These are phyloP conservation scores for Diaporthe sp. DNA, from an alignment of 2,329 filamentous ascomycete species.

Conservation along the genomic window DNA sequence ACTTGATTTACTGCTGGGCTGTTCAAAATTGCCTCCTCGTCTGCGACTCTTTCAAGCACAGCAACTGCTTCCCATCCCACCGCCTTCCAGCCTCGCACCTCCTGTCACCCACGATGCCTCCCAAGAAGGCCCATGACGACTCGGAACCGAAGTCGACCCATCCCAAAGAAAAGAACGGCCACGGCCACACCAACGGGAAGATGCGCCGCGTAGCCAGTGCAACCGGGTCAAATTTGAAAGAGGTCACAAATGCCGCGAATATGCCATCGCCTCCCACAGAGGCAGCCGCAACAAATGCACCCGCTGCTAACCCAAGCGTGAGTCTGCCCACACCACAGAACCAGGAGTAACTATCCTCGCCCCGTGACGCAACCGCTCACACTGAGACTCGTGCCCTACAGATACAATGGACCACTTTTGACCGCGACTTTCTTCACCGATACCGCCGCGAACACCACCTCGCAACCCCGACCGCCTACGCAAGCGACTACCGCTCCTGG, in stretches of 20 bases:
- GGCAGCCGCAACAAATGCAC: constrained; percentile 43
- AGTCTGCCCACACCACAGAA: background rate
- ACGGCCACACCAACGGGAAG: constrained; percentile 62
- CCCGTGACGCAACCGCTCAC: constrained; percentile 41
- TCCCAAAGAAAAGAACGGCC: constrained; percentile 61
- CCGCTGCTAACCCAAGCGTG: constrained; percentile 39
- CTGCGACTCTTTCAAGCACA: background rate
- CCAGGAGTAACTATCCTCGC: background rate
- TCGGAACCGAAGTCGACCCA: constrained; percentile 57
- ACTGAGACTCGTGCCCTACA: constrained; percentile 46
- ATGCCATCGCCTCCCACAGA: constrained; percentile 46
- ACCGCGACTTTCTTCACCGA: constrained; percentile 76
- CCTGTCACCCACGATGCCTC: constrained; percentile 54
- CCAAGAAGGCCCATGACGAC: constrained; percentile 58
- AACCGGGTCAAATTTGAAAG: constrained; percentile 62
- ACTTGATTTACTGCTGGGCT: background rate
- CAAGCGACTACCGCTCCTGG: constrained; percentile 72
- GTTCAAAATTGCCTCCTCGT: background rate
- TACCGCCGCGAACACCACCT: constrained; percentile 83
- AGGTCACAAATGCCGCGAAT: constrained; percentile 56
- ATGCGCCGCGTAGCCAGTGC: constrained; percentile 69
- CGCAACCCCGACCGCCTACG: constrained; percentile 79
- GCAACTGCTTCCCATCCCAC: background rate
- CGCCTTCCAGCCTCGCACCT: constrained; percentile 5
- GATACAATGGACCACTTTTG: constrained; percentile 78